phyloP scores from a whole-genome alignment of 768 basidiomycete genomes.

The Astraeus odoratus region DNA sequence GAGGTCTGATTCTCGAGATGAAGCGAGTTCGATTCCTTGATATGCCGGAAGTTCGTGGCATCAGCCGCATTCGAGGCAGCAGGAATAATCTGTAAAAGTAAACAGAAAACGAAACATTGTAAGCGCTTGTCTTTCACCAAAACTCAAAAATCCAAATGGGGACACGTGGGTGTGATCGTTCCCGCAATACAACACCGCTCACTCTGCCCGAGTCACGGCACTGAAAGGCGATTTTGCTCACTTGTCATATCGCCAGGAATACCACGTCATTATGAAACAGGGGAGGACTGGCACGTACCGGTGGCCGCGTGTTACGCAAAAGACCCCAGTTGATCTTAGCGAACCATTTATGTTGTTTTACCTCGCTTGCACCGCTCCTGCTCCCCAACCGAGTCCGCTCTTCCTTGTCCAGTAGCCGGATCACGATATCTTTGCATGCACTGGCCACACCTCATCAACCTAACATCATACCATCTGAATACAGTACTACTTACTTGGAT shows the following conservation, averaged over 20 bases:
- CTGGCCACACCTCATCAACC: constrained; percentile 34
- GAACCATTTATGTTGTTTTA: constrained; percentile 99
- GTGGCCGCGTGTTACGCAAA: constrained; percentile 85
- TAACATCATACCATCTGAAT: neutral
- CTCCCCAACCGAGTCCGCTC: constrained; percentile 86
- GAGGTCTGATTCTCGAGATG: constrained; percentile 71
- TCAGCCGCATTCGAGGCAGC: constrained; percentile 67
- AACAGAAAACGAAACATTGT: constrained; percentile 23
- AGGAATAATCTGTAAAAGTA: constrained; percentile 65
- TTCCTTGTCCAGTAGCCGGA: constrained; percentile 85
- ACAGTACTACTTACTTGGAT: constrained; percentile 46
- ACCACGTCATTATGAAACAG: neutral
- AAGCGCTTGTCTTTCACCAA: constrained; percentile 1
- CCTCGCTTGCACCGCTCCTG: constrained; percentile 93
- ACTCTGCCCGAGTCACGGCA: neutral
- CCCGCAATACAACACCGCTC: neutral
- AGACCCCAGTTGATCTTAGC: constrained; percentile 94
- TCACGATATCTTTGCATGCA: constrained; percentile 82
- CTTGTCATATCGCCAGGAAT: neutral
- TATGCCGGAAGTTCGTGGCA: constrained; percentile 81
- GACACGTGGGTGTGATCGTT: constrained; percentile 9
- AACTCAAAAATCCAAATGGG: constrained; percentile 8
- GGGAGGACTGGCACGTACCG: constrained; percentile 46
- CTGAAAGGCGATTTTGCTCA: neutral
- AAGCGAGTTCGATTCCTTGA: constrained; percentile 87